Conservation (phyloP, 169 alveolate species). For the Miamiensis avidus region DNA sequence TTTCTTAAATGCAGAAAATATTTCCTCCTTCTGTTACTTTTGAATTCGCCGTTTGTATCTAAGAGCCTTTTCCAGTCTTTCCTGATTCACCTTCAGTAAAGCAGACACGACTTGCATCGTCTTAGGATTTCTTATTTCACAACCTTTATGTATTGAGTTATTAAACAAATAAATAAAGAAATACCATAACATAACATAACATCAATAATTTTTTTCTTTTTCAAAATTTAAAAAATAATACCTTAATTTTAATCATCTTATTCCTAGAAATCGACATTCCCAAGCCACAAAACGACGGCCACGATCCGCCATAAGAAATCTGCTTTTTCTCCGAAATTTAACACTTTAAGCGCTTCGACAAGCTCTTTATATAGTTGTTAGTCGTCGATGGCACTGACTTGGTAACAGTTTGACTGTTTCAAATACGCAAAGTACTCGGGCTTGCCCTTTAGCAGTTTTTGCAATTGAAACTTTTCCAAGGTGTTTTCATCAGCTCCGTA, state of each 20-base stretch:
- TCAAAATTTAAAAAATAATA: too few species aligned
- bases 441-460: slow-evolving; percentile 21
- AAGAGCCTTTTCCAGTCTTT: slow-evolving; percentile 58
- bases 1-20: slow-evolving; percentile 35
- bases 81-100: slow-evolving; percentile 53
- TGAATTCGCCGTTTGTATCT: slow-evolving; percentile 55
- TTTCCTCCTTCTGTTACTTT: slow-evolving; percentile 42
- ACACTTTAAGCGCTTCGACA: slow-evolving; percentile 87
- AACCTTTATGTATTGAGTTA: slow-evolving; percentile 3
- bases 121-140: slow-evolving; percentile 49
- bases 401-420: slow-evolving; percentile 83
- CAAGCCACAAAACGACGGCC: slow-evolving; percentile 93
- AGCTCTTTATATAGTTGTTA: slow-evolving; percentile 92
- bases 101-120: slow-evolving; percentile 65
- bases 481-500: slow-evolving; percentile 84
- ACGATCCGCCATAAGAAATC: slow-evolving; percentile 87
- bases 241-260: slow-evolving; percentile 38
- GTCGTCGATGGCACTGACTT: slow-evolving; percentile 94
- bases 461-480: slow-evolving; percentile 55
- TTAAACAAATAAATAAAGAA: not conserved
- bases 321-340: slow-evolving; percentile 90
- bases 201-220: too few species aligned
- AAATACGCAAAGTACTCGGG: slow-evolving; percentile 67
- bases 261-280: slow-evolving; percentile 94
- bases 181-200: too few species aligned